phyloP scores from a whole-genome alignment of 228 moss, liverwort and hornwort species.

The Sphagnum magellanicum region DNA sequence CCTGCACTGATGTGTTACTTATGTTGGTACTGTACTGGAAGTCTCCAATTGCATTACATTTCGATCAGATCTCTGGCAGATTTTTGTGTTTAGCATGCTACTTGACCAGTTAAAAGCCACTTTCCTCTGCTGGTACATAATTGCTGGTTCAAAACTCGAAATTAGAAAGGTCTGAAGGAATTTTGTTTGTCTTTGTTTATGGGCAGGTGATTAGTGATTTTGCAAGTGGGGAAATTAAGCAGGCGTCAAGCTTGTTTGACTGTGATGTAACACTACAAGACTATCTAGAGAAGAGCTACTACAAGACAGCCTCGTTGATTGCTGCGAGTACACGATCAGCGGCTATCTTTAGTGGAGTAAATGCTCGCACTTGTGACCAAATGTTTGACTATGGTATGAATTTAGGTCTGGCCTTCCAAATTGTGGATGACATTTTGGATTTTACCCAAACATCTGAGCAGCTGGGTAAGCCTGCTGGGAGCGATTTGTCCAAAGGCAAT shows the following conservation, averaged over 20 bases:
- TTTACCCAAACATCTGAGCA: conserved; percentile 92
- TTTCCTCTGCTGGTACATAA: too few species aligned
- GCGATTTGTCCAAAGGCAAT: conserved; percentile 86
- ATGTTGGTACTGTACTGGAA: too few species aligned
- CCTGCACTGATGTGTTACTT: too few species aligned
- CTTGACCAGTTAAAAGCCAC: too few species aligned
- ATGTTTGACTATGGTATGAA: conserved; percentile 88
- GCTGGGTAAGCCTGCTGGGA: conserved; percentile 91
- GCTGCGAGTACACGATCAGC: conserved; percentile 85
- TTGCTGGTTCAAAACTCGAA: too few species aligned
- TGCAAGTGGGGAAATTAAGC: conserved; percentile 93
- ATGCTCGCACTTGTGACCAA: conserved; percentile 34
- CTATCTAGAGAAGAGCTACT: conserved; percentile 92
- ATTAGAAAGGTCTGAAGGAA: too few species aligned
- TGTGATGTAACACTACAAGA: conserved; percentile 66
- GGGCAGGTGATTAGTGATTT: conserved; percentile 93
- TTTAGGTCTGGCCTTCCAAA: conserved; percentile 91
- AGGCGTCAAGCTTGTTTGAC: conserved; percentile 85
- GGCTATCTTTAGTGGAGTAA: conserved; percentile 86
- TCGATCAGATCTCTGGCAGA: too few species aligned
- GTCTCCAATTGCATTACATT: too few species aligned
- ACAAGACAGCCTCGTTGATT: conserved; percentile 91
- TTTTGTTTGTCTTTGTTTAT: neutral
- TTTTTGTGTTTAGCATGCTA: too few species aligned
- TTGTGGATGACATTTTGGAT: conserved; percentile 95